Base-by-base conservation (phyloP, 306 rosid genomes). In the Lathyrus aphaca region DNA sequence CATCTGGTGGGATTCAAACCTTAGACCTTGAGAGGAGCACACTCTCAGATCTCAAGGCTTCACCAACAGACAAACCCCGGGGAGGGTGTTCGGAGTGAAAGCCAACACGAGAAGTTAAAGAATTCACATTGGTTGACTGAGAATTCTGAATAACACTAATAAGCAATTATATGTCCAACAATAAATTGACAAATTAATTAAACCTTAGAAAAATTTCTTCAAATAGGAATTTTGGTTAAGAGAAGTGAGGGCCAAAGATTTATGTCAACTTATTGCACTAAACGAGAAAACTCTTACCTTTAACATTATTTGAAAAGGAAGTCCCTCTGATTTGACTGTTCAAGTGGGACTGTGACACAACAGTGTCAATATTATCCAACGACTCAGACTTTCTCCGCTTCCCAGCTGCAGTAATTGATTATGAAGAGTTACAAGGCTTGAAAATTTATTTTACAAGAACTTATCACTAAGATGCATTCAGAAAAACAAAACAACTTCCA, bases 361-460 rank as follows among this genome's bases (percentile, higher is more conserved):
- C 66, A 77, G 81, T 69, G 73, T 67, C 80, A 79, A 59, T 70
- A 57, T 69, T 82, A 77, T 67, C 82, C 64, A 78, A 10, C 14
- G 84, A 74, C 48, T 77, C 87, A 45, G 83, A 77, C 82, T 80
- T 86, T 79, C 79, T 89, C 63, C 62, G 79, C 79, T 80, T 86
- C 74, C 78, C 77, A 75, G 54, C 84, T 44, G 71, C 63, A 44
- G 79, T 32, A 71, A 85, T 82, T 68, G 87, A 66, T 80, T 86
- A 73, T 69, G 79, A 78, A 67, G 74, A 76, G 88, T 88, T 81
- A 92, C 60, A 88, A 78, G 79, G 77, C 66, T 80, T 82, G 76
- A 72, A 72, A 70, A 30, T 12, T 50, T 44, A 69, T 27, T 62
- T 44, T 44, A 58, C 42, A 27, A 63, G 39, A 54, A 55, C 77